phyloP scores from a whole-genome alignment of 768 basidiomycete species.

The Boletus pseudo-olivaceus region DNA sequence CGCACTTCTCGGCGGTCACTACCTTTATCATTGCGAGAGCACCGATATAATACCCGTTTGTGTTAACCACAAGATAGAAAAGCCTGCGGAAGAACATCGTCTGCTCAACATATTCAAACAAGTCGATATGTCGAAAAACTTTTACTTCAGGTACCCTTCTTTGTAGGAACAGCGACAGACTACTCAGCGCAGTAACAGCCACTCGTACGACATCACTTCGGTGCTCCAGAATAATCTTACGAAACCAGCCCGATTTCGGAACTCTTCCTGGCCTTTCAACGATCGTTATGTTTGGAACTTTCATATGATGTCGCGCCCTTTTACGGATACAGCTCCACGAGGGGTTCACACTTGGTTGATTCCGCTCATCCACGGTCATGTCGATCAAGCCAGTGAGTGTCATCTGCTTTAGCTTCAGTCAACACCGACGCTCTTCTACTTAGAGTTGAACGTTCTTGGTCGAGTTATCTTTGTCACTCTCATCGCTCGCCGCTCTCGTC shows the following conservation, averaged over 20 bases:
- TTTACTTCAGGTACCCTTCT: constrained; percentile 82
- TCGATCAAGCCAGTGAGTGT: constrained; percentile 93
- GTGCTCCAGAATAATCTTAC: constrained; percentile 91
- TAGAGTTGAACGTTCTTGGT: constrained; percentile 88
- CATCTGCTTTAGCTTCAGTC: not conserved
- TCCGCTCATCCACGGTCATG: constrained; percentile 91
- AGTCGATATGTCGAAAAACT: constrained; percentile 98
- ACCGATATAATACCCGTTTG: constrained; percentile 80
- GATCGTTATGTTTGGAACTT: constrained; percentile 96
- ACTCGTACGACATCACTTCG: constrained; percentile 97
- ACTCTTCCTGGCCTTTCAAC: constrained; percentile 65
- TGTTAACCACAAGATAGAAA: constrained; percentile 79
- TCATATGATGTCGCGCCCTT: constrained; percentile 73
- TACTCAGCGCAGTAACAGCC: constrained; percentile 43
- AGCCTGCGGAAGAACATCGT: constrained; percentile 84
- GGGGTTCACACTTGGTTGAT: constrained; percentile 78
- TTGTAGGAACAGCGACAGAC: not conserved
- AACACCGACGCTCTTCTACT: not conserved
- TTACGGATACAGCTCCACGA: constrained; percentile 40
- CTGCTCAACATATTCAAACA: constrained; percentile 90
- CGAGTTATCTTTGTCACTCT: constrained; percentile 89
- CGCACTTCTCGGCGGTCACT: constrained; percentile 91
- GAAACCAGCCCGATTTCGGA: constrained; percentile 42
- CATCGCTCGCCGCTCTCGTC: constrained; percentile 91
- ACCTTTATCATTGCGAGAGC: constrained; percentile 93